These are phyloP conservation scores for Hypoxylon perforatum DNA, from an alignment of 495 filamentous ascomycete genomes.

Conservation along the genomic window DNA sequence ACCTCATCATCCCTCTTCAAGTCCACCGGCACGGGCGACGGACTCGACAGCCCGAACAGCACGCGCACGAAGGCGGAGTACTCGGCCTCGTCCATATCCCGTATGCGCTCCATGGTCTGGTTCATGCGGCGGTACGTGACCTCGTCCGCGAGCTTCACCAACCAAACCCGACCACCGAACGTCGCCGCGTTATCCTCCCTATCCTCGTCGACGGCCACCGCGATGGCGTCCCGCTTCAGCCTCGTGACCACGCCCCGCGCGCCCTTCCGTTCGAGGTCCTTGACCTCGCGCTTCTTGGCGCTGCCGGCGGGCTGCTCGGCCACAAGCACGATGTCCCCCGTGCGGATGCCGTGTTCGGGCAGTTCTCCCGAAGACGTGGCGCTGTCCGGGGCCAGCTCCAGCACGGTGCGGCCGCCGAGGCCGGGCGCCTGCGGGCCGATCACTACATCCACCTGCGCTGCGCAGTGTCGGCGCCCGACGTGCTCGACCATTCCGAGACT, in stretches of 20 bases:
- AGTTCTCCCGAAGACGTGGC: slow-evolving; percentile 73
- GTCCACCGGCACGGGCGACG: slow-evolving; percentile 65
- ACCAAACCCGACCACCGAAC: slow-evolving; percentile 68
- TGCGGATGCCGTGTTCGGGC: slow-evolving; percentile 83
- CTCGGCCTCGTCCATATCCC: slow-evolving; percentile 75
- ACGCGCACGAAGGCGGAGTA: slow-evolving; percentile 82
- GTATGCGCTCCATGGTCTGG: slow-evolving; percentile 82
- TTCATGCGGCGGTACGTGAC: slow-evolving; percentile 93
- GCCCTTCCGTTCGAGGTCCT: slow-evolving; percentile 70
- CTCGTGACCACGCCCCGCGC: slow-evolving; percentile 84
- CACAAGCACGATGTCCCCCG: slow-evolving; percentile 88
- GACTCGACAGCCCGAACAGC: slow-evolving; percentile 77
- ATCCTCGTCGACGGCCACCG: slow-evolving; percentile 73
- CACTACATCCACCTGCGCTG: too few species aligned
- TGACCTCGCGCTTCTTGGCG: slow-evolving; percentile 76
- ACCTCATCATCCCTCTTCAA: slow-evolving; percentile 48
- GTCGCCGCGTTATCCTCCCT: slow-evolving; percentile 70
- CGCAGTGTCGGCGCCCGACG: too few species aligned
- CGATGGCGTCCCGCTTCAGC: slow-evolving; percentile 71
- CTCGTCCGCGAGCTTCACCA: slow-evolving; percentile 94
- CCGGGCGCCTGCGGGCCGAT: slow-evolving; percentile 88
- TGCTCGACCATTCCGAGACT: too few species aligned
- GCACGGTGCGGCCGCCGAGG: slow-evolving; percentile 84
- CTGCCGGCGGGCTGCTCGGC: slow-evolving; percentile 77
- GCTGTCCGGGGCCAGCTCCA: slow-evolving; percentile 81